phyloP scores from a whole-genome alignment of 352 stramenopile species.

The Pythium periplocum region DNA sequence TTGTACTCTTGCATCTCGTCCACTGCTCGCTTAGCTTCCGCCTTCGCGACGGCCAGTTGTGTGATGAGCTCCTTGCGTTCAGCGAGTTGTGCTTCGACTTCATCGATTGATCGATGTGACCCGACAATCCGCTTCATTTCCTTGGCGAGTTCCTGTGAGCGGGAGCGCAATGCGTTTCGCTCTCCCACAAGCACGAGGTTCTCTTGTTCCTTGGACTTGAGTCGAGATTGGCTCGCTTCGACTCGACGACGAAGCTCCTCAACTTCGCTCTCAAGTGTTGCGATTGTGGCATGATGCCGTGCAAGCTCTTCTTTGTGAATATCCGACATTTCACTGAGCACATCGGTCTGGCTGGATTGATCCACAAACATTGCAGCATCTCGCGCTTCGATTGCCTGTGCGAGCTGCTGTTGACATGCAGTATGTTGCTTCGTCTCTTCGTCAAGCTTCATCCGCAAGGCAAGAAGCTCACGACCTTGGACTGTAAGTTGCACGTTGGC shows the following conservation, averaged over 20 bases:
- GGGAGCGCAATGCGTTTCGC: conserved; percentile 54
- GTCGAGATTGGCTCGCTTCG: conserved; percentile 17
- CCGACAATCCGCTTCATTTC: conserved; percentile 58
- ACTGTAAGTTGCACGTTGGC: conserved; percentile 36
- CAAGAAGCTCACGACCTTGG: conserved; percentile 44
- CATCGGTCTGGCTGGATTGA: conserved; percentile 47
- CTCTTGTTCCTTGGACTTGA: conserved; percentile 26
- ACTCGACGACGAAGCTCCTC: conserved; percentile 42
- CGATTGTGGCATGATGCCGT: conserved; percentile 12
- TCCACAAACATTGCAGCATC: conserved; percentile 22
- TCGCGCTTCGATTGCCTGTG: conserved; percentile 14
- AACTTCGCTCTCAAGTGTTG: conserved; percentile 17
- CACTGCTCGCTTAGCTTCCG: conserved; percentile 41
- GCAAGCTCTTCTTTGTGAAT: conserved; percentile 25
- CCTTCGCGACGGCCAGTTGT: conserved; percentile 46
- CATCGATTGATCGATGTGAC: conserved; percentile 37
- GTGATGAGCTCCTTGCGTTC: conserved; percentile 49
- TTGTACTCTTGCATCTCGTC: conserved; percentile 65
- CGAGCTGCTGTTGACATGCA: conserved; percentile 40
- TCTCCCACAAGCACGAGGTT: conserved; percentile 27
- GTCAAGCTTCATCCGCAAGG: conserved; percentile 34
- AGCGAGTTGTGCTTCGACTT: conserved; percentile 50
- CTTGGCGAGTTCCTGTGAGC: conserved; percentile 41
- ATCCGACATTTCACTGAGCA: conserved; percentile 12
- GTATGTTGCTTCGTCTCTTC: conserved; percentile 41